Evolutionary conservation across 805 yeast species (phyloP), one percentile per base, ranked within the genome.

Genomic region (Candida bentonensis): DNA sequence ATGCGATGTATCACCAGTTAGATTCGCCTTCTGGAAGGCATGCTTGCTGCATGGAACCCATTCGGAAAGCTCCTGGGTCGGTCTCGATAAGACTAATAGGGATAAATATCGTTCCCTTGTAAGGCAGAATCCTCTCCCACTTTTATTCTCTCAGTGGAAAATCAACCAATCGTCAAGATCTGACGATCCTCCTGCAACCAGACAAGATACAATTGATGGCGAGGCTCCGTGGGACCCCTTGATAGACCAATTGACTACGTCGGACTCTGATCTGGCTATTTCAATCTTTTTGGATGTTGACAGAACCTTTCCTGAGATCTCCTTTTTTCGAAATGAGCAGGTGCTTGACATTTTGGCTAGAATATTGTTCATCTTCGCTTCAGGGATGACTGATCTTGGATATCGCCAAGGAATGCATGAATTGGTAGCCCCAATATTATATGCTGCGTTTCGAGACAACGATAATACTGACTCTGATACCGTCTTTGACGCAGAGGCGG

Each of bases 331-430:
- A 21, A 46, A 48, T 9, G n/a, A 45, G 0, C 33, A 42, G 4
- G 52, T 58, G 13, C 57, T 56, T 43, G 41, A 47, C 5, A 39
- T 42, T 26, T 49, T 73, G 46, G 60, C 67, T n/a, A 64, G 67
- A 40, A 54, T 73, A 4, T 57, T 73, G 41, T 72, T 62, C 50
- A 60, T 68, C 3, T 74, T 74, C 66, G 57, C 74, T 28, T 64
- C 65, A 50, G 63, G 67, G 52, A 67, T 72, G 49, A 67, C 72
- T 1, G 62, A 54, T 4, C 58, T 73, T 23, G 70, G 74, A n/a
- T 69, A 69, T 48, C 66, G 74, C 47, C 79, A 73, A 53, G 79
- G 79, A 3, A 63, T 73, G 56, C 78, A 73, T 52, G 79, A 73
- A 55, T 61, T 74, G 3, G 54, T 70, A 36, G 79, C 76, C 3